Percentiles rank a stretch among this genome's conserved stretches.
Conservation (phyloP, 345 rosid genomes). For the Moringa oleifera region DNA sequence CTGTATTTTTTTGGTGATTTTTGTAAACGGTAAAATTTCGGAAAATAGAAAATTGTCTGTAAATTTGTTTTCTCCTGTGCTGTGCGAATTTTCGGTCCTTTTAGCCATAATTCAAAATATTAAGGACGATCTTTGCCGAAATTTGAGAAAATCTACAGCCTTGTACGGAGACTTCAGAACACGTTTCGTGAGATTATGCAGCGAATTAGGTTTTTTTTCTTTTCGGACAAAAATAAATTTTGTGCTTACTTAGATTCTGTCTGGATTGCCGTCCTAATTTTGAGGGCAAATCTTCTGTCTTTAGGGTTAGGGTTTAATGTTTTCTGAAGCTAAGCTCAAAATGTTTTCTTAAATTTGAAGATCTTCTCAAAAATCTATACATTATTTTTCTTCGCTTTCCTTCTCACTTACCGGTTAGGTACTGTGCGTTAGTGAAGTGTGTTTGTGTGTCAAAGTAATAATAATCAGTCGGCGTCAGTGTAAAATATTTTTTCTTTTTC, state of each 20-base stretch:
- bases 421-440: not conserved
- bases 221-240: too few relatives aligned
- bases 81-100: constrained; percentile 3
- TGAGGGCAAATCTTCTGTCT: constrained; percentile 3
- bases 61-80: constrained; percentile 11
- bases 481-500: not conserved
- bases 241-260: too few relatives aligned
- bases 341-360: not conserved
- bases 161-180: not conserved
- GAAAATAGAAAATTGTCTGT: constrained; percentile 8
- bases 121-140: not conserved
- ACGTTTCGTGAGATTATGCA: not conserved
- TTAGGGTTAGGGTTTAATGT: not conserved
- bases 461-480: not conserved
- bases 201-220: constrained; percentile 15
- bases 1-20: constrained; percentile 3
- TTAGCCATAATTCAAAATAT: constrained; percentile 5
- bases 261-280: constrained; percentile 3
- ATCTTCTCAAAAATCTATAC: not conserved
- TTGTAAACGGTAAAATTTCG: constrained; percentile 18
- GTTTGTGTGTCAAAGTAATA: not conserved
- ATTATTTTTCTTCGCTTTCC: not conserved
- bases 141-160: not conserved
- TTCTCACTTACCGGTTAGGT: not conserved
- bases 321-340: not conserved